Evolutionary conservation across 306 rosid species (phyloP), one percentile per base, ranked within the genome.

Genomic region (Ormosia emarginata): DNA sequence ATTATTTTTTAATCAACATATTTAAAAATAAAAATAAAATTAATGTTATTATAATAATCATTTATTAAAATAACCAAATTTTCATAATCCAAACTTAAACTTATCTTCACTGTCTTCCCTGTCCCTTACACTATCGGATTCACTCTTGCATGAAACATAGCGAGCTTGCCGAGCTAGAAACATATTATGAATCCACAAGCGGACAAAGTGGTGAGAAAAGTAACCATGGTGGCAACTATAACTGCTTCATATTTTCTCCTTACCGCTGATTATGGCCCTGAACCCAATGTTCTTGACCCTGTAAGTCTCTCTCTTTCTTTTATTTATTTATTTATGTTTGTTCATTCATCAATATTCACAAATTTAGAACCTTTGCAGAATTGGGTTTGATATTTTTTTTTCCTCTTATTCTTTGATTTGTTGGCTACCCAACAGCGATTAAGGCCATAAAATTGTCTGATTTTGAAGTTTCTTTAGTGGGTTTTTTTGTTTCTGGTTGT

Each of bases 241-340:
- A 86, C 92, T 50, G 97, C 93, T 63, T 81, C 91, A 5, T 92
- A 92, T 79, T 92, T 92, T 87, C 94, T 90, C 77, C 73, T 92
- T 49, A 92, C 97, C 56, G 93, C 97, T 40, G 92, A 90, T n/a
- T 92, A 89, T 75, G 94, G 92, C 63, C 76, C 94, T 2, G 78
- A 87, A 83, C 91, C 91, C 68, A 90, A 90, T 77, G 88, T 39
- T 75, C 93, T 92, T 17, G 93, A 92, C 43, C 91, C 94, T 15
- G 97, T 89, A 85, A 82, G 89, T 30, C 52, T 39, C 11, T 37
- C 6, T 65, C 32, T 13, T 37, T 0, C 13, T n/a, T 2, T 8
- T 24, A 8, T 57, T 57, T 24, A 11, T 17, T 24, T 57, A 7
- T 58, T 17, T 71, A 17, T 7, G 2, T 56, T 8, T 62, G 13